phyloP scores from a whole-genome alignment of 2,329 filamentous ascomycete species.

The Epicoccum nigrum region DNA sequence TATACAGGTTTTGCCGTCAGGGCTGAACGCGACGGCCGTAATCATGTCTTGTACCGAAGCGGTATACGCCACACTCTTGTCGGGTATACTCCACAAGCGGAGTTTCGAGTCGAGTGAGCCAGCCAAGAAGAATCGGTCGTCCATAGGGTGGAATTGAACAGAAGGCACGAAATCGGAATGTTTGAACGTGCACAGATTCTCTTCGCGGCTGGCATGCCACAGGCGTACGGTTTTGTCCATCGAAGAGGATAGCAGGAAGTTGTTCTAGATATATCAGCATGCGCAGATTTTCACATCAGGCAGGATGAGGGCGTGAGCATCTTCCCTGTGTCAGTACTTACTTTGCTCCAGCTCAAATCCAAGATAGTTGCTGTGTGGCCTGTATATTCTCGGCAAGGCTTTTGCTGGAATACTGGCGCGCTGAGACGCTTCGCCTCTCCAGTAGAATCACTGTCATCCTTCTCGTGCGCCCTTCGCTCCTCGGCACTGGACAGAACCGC shows the following conservation, averaged over 20 bases:
- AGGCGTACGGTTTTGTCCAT: conserved; percentile 97
- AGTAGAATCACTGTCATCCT: conserved; percentile 65
- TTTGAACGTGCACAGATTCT: conserved; percentile 92
- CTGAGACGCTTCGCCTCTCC: conserved; percentile 70
- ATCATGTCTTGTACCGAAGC: conserved; percentile 82
- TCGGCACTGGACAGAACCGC: conserved; percentile 82
- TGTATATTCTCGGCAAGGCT: conserved; percentile 77
- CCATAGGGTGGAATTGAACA: conserved; percentile 90
- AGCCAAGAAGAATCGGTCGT: conserved; percentile 95
- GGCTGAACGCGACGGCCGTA: conserved; percentile 91
- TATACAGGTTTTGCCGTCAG: conserved; percentile 87
- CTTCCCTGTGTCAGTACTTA: conserved; percentile 30
- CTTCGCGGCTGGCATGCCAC: conserved; percentile 85
- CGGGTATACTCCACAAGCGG: conserved; percentile 94
- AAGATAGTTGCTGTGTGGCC: conserved; percentile 87
- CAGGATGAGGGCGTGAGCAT: too few species aligned
- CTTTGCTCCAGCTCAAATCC: conserved; percentile 95
- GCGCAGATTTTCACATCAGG: not conserved
- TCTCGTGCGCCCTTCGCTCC: conserved; percentile 75
- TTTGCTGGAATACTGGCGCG: conserved; percentile 85
- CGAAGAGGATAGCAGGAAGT: conserved; percentile 91
- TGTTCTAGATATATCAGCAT: conserved; percentile 64
- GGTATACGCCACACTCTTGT: conserved; percentile 88
- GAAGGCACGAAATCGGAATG: conserved; percentile 95
- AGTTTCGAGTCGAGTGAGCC: conserved; percentile 89